These are phyloP conservation scores for Ceratorhiza oryzae-sativae DNA, from an alignment of 1,284 basidiomycete species.

Conservation along the genomic window DNA sequence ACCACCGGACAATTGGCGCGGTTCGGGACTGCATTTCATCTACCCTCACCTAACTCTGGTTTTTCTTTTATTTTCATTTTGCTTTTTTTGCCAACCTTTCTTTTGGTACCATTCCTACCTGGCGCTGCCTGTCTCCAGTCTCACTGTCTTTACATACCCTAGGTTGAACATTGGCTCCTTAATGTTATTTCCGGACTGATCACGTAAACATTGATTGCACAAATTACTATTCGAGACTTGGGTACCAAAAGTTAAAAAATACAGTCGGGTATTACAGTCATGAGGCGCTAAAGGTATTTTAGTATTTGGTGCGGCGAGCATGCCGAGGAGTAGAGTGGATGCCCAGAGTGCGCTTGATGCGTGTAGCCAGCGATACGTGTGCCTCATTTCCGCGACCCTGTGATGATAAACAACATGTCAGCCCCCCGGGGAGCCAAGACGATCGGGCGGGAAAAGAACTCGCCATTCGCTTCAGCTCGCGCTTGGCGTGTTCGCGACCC, in stretches of 20 bases:
- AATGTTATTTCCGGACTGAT: conserved; percentile 26
- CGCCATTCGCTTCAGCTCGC: conserved; percentile 42
- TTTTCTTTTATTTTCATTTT: neutral
- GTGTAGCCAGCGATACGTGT: conserved; percentile 40
- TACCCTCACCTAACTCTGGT: neutral
- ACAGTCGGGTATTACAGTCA: conserved; percentile 30
- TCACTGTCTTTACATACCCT: conserved; percentile 39
- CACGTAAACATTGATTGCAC: neutral
- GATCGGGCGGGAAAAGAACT: neutral
- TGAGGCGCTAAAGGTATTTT: neutral
- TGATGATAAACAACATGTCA: neutral
- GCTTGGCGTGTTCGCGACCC: conserved; percentile 43
- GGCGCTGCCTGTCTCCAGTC: neutral
- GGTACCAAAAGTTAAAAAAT: conserved; percentile 5
- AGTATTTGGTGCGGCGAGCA: conserved; percentile 20
- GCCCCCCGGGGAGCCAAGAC: neutral
- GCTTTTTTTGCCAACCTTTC: neutral
- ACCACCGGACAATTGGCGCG: conserved; percentile 27
- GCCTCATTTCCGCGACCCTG: conserved; percentile 38
- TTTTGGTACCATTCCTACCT: conserved; percentile 15
- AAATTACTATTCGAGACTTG: neutral
- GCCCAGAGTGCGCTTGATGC: conserved; percentile 40
- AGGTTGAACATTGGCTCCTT: conserved; percentile 29
- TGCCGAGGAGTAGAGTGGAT: conserved; percentile 40
- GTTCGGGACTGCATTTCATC: conserved; percentile 29